Evolutionary conservation across 1,284 basidiomycete genomes (phyloP), one percentile per base, ranked within the genome.

Genomic region (Melampsora larici-populina): DNA sequence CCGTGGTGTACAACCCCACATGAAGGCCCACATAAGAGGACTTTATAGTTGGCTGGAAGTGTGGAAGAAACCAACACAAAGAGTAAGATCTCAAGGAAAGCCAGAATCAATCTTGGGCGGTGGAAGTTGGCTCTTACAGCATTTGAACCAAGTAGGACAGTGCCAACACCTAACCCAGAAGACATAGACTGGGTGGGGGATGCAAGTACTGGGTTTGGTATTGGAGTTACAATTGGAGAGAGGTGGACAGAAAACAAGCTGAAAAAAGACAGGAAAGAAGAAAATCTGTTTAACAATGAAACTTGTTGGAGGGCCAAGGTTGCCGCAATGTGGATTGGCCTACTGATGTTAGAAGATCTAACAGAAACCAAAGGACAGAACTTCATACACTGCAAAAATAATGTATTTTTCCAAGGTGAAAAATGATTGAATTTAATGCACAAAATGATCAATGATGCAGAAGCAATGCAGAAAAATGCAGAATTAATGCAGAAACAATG

Each of bases 151-250:
- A n/a, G n/a, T n/a, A n/a, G n/a, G n/a, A n/a, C n/a, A n/a, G n/a
- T n/a, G n/a, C n/a, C n/a, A n/a, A n/a, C n/a, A n/a, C n/a, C n/a
- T n/a, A n/a, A n/a, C n/a, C n/a, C n/a, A n/a, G n/a, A n/a, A n/a
- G n/a, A n/a, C n/a, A n/a, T n/a, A n/a, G 68, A 33, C 2, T 70
- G 68, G 68, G 29, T 70, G 5, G 68, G 68, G n/a, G 68, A 70
- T 36, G n/a, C 29, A 18, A 58, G 36, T 0, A 71, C 51, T n/a
- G 51, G 48, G 17, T 71, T 33, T 33, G 55, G 69, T 1, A 60
- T 71, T 2, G 51, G 1, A 1, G 51, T 7, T 3, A n/a, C n/a
- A n/a, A n/a, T 71, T 17, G 24, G 51, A 4, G 24, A 40, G 9
- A 36, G 55, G 18, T 71, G 55, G 69, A 21, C 51, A 13, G 48